phyloP scores from a whole-genome alignment of 345 rosid genomes.

The Salix dunnii region DNA sequence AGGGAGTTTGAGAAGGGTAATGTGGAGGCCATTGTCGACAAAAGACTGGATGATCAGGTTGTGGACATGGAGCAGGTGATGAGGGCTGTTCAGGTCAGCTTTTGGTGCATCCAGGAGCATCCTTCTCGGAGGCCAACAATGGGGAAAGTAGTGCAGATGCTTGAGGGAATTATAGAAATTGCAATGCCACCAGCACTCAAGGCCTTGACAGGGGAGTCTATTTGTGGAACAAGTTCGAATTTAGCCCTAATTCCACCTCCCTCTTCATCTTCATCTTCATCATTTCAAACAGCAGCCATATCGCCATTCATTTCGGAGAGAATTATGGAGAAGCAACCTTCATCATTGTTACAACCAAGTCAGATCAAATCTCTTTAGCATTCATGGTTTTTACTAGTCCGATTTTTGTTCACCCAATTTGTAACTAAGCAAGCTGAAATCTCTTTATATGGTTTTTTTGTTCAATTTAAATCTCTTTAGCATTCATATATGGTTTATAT shows the following conservation, averaged over 20 bases:
- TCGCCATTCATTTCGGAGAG: slow-evolving; percentile 20
- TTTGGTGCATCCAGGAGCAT: slow-evolving; percentile 22
- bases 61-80: slow-evolving; percentile 6
- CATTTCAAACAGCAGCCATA: slow-evolving; percentile 15
- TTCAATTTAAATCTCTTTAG: no score
- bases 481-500: no score
- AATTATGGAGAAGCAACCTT: slow-evolving; percentile 19
- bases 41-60: neutral
- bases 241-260: slow-evolving; percentile 36
- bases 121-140: slow-evolving; percentile 17
- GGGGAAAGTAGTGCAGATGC: slow-evolving; percentile 21
- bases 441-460: no score
- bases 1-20: slow-evolving; percentile 17
- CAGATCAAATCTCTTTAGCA: slow-evolving; percentile 13
- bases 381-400: neutral
- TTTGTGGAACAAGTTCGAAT: slow-evolving; percentile 32
- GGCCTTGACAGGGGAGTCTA: slow-evolving; percentile 25
- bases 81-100: slow-evolving; percentile 9
- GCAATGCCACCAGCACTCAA: slow-evolving; percentile 48
- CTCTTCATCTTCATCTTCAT: slow-evolving; percentile 34
- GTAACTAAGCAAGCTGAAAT: neutral
- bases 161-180: slow-evolving; percentile 37
- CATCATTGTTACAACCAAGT: slow-evolving; percentile 12
- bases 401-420: neutral
- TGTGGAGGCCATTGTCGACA: slow-evolving; percentile 2